phyloP scores from a whole-genome alignment of 805 yeast genomes.

The Monosporozyma unispora region DNA sequence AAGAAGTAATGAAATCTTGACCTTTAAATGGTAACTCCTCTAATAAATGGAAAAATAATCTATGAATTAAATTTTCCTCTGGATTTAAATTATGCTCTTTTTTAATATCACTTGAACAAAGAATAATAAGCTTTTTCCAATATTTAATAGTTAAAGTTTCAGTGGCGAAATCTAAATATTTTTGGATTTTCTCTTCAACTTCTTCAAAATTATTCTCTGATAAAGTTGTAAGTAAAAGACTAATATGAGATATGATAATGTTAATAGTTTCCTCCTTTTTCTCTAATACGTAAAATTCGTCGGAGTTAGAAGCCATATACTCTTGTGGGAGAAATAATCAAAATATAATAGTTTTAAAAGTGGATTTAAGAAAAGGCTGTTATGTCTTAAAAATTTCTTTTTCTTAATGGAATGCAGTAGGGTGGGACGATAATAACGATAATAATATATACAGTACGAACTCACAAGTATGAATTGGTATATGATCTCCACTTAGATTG shows the following conservation, averaged over 20 bases:
- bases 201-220: slow-evolving; percentile 13
- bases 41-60: slow-evolving; percentile 16
- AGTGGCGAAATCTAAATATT: slow-evolving; percentile 19
- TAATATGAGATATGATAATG: slow-evolving; percentile 22
- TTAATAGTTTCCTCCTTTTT: slow-evolving; percentile 22
- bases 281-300: background rate
- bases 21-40: slow-evolving; percentile 12
- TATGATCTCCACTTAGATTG: background rate
- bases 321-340: background rate
- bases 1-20: slow-evolving; percentile 9
- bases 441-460: background rate
- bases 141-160: slow-evolving; percentile 15
- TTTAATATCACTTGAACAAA: slow-evolving; percentile 17
- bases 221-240: slow-evolving; percentile 21
- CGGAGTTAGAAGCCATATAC: background rate
- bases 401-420: background rate
- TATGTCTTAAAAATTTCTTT: background rate
- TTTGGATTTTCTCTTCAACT: slow-evolving; percentile 14
- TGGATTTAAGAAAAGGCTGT: background rate
- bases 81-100: slow-evolving; percentile 10
- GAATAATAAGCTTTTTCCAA: slow-evolving; percentile 23
- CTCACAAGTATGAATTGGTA: background rate
- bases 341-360: background rate
- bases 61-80: slow-evolving; percentile 14
- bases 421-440: background rate